Conservation (phyloP, 306 rosid genomes). For the Citrullus amarus region DNA sequence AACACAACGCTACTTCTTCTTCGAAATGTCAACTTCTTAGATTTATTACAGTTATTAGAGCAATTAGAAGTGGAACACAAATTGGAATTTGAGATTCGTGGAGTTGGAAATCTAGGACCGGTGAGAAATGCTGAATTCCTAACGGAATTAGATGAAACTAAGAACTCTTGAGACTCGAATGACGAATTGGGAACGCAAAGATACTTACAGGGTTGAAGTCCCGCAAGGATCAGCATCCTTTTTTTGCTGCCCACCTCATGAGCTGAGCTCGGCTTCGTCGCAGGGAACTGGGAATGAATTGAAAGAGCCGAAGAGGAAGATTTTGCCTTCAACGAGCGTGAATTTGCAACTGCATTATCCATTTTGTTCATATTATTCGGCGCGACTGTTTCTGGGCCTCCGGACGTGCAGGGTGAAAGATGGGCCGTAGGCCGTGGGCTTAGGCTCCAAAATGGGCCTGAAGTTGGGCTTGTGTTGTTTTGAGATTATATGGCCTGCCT, state of each 20-base stretch:
- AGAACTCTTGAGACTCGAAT: constrained; percentile 1
- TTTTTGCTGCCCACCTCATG: constrained; percentile 28
- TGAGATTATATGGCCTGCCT: neutral
- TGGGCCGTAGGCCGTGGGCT: neutral
- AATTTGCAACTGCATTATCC: neutral
- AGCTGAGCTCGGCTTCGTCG: constrained; percentile 22
- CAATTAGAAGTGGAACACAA: constrained; percentile 19
- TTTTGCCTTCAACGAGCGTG: neutral
- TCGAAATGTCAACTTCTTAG: constrained; percentile 27
- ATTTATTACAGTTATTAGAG: constrained; percentile 4
- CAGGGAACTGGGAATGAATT: neutral
- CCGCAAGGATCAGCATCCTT: constrained; percentile 41
- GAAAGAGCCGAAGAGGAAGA: neutral
- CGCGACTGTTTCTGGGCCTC: neutral
- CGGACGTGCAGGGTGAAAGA: neutral
- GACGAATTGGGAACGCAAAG: constrained; percentile 18
- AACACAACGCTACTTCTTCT: constrained; percentile 26
- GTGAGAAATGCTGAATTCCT: constrained; percentile 6
- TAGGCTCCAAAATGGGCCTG: neutral
- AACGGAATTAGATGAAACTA: constrained; percentile 12
- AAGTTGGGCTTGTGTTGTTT: neutral
- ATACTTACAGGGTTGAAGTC: constrained; percentile 40
- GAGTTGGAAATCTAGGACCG: constrained; percentile 7
- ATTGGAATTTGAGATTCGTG: constrained; percentile 7
- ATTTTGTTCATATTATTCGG: neutral